Conservation (phyloP, 116 monocot species). For the Papilionanthe hybrid region DNA sequence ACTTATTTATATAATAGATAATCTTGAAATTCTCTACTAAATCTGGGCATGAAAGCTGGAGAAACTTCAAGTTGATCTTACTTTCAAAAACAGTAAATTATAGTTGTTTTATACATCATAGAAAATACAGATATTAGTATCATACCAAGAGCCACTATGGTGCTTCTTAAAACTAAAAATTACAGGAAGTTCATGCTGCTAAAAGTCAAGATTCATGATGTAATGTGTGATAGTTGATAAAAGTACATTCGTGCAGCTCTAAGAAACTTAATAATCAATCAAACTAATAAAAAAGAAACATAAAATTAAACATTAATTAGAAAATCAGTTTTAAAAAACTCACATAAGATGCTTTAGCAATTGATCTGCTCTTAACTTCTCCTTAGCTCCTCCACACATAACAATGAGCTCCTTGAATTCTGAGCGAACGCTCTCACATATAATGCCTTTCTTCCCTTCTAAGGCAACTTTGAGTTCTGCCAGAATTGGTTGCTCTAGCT, state of each 20-base stretch:
- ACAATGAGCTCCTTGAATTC: conserved; percentile 78
- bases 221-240: not conserved
- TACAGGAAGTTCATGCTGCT: not conserved
- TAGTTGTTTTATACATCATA: not conserved
- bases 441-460: conserved; percentile 65
- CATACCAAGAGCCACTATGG: not conserved
- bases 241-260: not conserved
- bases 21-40: no score
- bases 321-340: conserved; percentile 22
- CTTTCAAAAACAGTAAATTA: not conserved
- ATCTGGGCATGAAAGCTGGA: no score
- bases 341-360: conserved; percentile 55
- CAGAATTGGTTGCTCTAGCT: conserved; percentile 68
- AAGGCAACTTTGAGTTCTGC: conserved; percentile 40
- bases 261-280: no score
- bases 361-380: conserved; percentile 60
- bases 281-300: not conserved
- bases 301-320: not conserved
- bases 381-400: conserved; percentile 76
- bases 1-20: no score
- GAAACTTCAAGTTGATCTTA: no score
- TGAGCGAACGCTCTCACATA: conserved; percentile 51
- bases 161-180: not conserved
- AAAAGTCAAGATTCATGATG: not conserved
- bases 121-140: not conserved